Evolutionary conservation across 805 yeast genomes (phyloP).

Genomic region (Hanseniaspora singularis): DNA sequence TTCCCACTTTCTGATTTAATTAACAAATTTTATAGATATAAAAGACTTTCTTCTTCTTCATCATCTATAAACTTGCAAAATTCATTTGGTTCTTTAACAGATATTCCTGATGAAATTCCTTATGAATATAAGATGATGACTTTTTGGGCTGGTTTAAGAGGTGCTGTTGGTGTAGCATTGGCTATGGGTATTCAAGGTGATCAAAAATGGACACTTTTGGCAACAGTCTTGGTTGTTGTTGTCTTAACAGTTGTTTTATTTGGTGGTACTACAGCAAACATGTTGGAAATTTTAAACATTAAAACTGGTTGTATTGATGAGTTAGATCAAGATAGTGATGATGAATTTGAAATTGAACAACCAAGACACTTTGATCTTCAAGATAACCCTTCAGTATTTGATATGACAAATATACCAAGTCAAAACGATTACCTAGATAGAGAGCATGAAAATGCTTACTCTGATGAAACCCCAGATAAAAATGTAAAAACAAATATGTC

Average conservation of each 20-base stretch:
- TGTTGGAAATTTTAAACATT: slow-evolving; percentile 90
- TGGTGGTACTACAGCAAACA: slow-evolving; percentile 97
- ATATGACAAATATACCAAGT: slow-evolving; percentile 1
- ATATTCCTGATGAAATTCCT: slow-evolving; percentile 74
- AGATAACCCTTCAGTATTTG: slow-evolving; percentile 1
- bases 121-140: slow-evolving; percentile 97
- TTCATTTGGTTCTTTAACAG: slow-evolving; percentile 16
- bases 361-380: slow-evolving; percentile 27
- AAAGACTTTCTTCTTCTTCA: too few species aligned
- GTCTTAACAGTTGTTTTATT: slow-evolving; percentile 90
- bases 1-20: slow-evolving; percentile 81
- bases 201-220: slow-evolving; percentile 72
- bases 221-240: slow-evolving; percentile 92
- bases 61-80: too few species aligned
- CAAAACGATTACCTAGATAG: slow-evolving; percentile 16
- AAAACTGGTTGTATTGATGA: slow-evolving; percentile 84
- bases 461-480: slow-evolving; percentile 16
- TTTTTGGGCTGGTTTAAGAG: slow-evolving; percentile 98
- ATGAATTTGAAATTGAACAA: slow-evolving; percentile 88
- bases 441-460: slow-evolving; percentile 19
- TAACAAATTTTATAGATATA: slow-evolving; percentile 62
- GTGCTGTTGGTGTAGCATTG: slow-evolving; percentile 98
- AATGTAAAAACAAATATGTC: not conserved
- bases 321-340: slow-evolving; percentile 59
- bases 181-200: slow-evolving; percentile 97